Evolutionary conservation across 2,329 filamentous ascomycete species (phyloP), one percentile per base, ranked within the genome.

Genomic region (Hypoxylon sp.): DNA sequence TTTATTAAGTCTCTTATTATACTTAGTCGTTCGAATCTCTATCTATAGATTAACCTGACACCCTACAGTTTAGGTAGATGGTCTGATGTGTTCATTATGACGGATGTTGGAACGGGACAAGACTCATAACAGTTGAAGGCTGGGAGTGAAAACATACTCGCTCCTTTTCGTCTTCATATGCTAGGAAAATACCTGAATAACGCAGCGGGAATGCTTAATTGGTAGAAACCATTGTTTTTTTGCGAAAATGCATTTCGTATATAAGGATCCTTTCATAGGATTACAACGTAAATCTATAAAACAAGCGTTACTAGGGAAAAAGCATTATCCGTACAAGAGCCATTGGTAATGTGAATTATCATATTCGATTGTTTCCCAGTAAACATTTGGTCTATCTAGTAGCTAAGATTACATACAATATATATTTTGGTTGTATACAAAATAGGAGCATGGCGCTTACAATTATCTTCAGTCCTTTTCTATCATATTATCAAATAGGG

Each of bases 1-100:
- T n/a, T n/a, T 34, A 25, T 34, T 57, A 38, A 38, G 14, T 38
- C 14, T n/a, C 25, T 19, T 53, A 3, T 19, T 53, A 45, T 25
- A 52, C 7, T 53, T 9, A 5, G 36, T 19, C 17, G 19, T 32
- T 46, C 9, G 4, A 2, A 9, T 46, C 25, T 41, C 17, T 43
- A 23, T 34, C 19, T 28, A 38, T 14, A 43, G 17, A 9, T 55
- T n/a, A 30, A 30, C 23, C 19, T 43, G 4, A 43, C 14, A 36
- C 21, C 25, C 32, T 11, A 13, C 34, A 13, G 4, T 32, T 19
- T 13, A 19, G 7, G 14, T 17, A 6, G 14, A 49, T 14, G 46
- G 1, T 11, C 38, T 43, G 14, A 17, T 43, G 38, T 49, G n/a
- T 10, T 11, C 23, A 7, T 43, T n/a, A 43, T 43, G 41, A 43